Base-by-base conservation (phyloP, 2,329 filamentous ascomycete genomes). In the Beauveria caledonica region DNA sequence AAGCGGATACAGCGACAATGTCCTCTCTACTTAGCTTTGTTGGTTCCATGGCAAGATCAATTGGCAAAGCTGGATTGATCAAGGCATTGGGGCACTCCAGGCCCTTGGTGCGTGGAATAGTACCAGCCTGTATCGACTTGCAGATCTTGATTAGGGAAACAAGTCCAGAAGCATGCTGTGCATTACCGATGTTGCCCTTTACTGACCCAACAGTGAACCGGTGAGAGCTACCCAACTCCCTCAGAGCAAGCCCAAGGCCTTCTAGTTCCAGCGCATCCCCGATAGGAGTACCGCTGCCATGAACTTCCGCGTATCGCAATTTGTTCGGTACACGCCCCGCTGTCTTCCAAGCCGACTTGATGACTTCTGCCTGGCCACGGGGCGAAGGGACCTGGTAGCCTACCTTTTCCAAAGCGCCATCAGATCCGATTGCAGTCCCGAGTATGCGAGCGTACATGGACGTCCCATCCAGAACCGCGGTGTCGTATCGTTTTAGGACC, bases 61-160 rank as follows among this genome's bases (percentile, higher is more conserved):
- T 29, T 3, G 60, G 51, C 25, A 63, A 44, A 15, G 36, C 33
- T 4, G 36, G 60, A 19, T 63, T 51, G 50, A 63, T 63, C 2
- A 88, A 74, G 0, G 85, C 84, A 0, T 86, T 87, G 2, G 79
- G 81, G 39, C 89, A 76, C 1, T 86, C 86, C 1, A 89, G 74
- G 1, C 84, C 81, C n/a, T 89, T 79, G 1, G 86, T 81, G 8
- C 86, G 76, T 0, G 86, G 86, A 33, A 89, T 75, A 66, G 88
- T 85, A 0, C 82, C 83, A 13, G 23, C 44, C 40, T 63, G 60
- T 56, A 63, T 63, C n/a, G 62, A 62, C 51, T 63, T 63, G 40
- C 60, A 63, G 15, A 63, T 39, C 56, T 63, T 61, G 53, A 61
- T 60, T 21, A 62, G 57, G n/a, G 63, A 62, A 8, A 61, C 61